phyloP scores from a whole-genome alignment of 2,329 filamentous ascomycete species.

The Sporothrix brunneoviolacea region DNA sequence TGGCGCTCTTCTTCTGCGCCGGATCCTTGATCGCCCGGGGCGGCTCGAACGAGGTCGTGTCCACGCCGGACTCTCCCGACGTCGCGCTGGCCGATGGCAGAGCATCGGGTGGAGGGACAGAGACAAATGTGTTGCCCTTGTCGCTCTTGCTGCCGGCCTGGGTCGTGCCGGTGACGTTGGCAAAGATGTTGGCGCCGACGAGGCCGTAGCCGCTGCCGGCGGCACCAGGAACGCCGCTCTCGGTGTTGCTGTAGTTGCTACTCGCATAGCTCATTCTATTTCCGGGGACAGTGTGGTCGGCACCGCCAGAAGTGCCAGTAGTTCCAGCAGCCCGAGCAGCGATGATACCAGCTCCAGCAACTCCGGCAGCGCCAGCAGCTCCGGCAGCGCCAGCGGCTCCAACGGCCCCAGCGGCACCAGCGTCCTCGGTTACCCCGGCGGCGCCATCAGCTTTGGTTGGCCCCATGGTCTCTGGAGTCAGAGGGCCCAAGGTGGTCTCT shows the following conservation, averaged over 20 bases:
- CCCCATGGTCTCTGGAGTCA: conserved; percentile 5
- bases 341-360: not conserved
- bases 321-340: not conserved
- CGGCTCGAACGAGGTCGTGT: conserved; percentile 20
- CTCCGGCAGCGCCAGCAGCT: not conserved
- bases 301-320: not conserved
- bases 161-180: not conserved
- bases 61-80: conserved; percentile 19
- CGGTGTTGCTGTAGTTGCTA: conserved; percentile 16
- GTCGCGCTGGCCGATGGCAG: not conserved
- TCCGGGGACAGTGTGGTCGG: not conserved
- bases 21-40: conserved; percentile 22
- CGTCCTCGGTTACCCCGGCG: not conserved
- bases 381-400: conserved; percentile 1
- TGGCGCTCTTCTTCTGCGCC: conserved; percentile 26
- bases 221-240: not conserved
- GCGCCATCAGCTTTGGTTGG: not conserved
- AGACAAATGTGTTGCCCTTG: conserved; percentile 6
- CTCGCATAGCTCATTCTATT: conserved; percentile 15
- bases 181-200: conserved; percentile 7
- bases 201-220: conserved; percentile 5
- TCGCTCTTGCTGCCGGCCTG: not conserved
- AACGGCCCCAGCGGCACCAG: not conserved
- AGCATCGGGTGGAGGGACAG: conserved; percentile 1
- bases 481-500: not conserved